Percentiles rank a stretch among this genome's conserved stretches.
These are phyloP conservation scores for Manihot esculenta DNA, from an alignment of 441 rosid species.

Conservation along the genomic window DNA sequence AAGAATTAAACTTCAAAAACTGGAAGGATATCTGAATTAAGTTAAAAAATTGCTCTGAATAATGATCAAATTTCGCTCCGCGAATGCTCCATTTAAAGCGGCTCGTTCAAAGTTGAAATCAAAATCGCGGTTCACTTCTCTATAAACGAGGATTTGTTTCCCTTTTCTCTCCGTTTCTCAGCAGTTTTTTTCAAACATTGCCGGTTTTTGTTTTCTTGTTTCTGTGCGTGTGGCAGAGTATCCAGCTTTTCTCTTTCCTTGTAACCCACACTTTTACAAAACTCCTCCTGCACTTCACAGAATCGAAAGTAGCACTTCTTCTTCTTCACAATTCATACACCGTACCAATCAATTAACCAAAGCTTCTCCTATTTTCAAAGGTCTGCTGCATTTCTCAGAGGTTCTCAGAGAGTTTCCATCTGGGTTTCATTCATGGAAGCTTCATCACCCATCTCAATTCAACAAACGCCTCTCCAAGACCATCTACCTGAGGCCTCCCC, in stretches of 20 bases:
- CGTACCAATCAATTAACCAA: too few relatives aligned
- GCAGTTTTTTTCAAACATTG: constrained; percentile 23
- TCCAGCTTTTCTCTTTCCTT: constrained; percentile 11
- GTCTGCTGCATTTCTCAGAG: too few relatives aligned
- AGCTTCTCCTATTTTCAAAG: too few relatives aligned
- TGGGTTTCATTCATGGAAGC: constrained; percentile 47
- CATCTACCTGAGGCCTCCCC: constrained; percentile 38
- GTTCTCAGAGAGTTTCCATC: background rate
- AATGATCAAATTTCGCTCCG: too few relatives aligned
- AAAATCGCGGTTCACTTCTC: constrained; percentile 35
- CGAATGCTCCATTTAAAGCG: too few relatives aligned
- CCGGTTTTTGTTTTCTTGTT: constrained; percentile 22
- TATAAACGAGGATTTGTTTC: background rate
- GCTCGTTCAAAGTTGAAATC: constrained; percentile 31
- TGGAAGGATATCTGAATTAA: too few relatives aligned
- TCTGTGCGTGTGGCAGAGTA: constrained; percentile 11
- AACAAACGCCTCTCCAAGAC: constrained; percentile 30
- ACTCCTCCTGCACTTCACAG: constrained; percentile 6
- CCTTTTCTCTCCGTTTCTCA: constrained; percentile 17
- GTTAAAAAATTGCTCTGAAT: too few relatives aligned
- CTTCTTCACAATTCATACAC: background rate
- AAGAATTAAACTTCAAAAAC: too few relatives aligned
- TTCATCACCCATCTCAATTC: constrained; percentile 45
- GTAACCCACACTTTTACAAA: background rate
- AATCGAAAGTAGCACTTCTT: constrained; percentile 10